Evolutionary conservation across 1,284 basidiomycete species (phyloP).

Genomic region (Puccinia sorghi): DNA sequence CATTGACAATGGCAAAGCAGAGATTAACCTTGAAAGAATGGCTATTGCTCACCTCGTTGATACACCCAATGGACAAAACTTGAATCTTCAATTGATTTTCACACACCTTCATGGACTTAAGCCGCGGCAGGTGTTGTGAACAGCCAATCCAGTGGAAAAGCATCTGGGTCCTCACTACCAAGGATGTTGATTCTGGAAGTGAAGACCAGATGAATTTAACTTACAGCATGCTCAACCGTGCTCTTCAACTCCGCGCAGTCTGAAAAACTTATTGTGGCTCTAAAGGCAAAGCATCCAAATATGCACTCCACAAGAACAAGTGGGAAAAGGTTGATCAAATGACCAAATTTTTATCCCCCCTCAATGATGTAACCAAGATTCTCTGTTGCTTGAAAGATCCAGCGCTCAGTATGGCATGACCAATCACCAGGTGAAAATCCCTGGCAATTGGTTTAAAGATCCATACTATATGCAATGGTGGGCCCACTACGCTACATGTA

Average conservation of each 20-base stretch:
- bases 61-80: neutral
- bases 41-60: neutral
- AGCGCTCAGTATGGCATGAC: neutral
- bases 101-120: neutral
- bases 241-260: too few relatives aligned
- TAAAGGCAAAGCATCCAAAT: neutral
- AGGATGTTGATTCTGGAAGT: neutral
- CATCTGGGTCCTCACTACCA: too few relatives aligned
- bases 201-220: neutral
- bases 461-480: too few relatives aligned
- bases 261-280: too few relatives aligned
- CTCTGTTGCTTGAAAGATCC: constrained; percentile 26
- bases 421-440: constrained; percentile 21
- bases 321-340: constrained; percentile 9
- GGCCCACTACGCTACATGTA: too few relatives aligned
- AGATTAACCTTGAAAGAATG: neutral
- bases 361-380: neutral
- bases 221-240: too few relatives aligned
- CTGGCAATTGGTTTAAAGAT: too few relatives aligned
- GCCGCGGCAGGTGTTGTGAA: neutral
- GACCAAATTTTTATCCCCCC: neutral
- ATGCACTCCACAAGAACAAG: neutral
- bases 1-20: neutral
- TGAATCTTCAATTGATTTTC: neutral
- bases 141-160: neutral